These are phyloP conservation scores for Rosa persica DNA, from an alignment of 306 rosid genomes.

Conservation along the genomic window DNA sequence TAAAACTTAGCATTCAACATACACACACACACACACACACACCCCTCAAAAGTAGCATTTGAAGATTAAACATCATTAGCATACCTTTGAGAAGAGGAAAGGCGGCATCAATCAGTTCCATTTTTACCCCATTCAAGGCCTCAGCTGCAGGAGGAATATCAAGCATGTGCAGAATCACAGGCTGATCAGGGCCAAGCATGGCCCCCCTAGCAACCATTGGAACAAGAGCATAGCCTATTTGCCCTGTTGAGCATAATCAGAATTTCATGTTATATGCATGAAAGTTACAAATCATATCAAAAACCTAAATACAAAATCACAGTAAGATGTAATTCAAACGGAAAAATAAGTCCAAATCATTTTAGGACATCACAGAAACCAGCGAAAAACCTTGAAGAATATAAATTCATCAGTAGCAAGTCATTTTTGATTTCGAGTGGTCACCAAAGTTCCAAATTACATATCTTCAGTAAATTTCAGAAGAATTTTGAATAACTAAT, in stretches of 20 bases:
- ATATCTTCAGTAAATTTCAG: not conserved
- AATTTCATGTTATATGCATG: slow-evolving; percentile 3
- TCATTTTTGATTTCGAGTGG: not conserved
- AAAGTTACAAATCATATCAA: not conserved
- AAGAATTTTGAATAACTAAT: not conserved
- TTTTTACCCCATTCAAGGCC: slow-evolving; percentile 60
- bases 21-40: not conserved
- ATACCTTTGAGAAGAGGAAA: slow-evolving; percentile 60
- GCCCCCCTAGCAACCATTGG: slow-evolving; percentile 82
- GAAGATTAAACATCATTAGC: not conserved
- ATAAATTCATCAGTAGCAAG: not conserved
- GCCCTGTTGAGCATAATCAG: slow-evolving; percentile 41
- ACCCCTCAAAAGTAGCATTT: not conserved
- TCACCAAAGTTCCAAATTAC: no score
- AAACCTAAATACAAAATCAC: not conserved
- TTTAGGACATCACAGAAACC: not conserved
- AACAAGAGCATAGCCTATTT: slow-evolving; percentile 80
- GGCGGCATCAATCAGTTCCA: slow-evolving; percentile 70
- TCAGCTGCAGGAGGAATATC: slow-evolving; percentile 62
- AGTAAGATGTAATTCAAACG: not conserved
- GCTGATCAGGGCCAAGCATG: slow-evolving; percentile 70
- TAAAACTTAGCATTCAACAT: not conserved
- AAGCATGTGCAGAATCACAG: slow-evolving; percentile 71
- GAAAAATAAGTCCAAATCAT: not conserved
- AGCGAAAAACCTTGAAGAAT: not conserved